Evolutionary conservation across 495 filamentous ascomycete species (phyloP), one percentile per base, ranked within the genome.

Genomic region (Annulohypoxylon nitens): DNA sequence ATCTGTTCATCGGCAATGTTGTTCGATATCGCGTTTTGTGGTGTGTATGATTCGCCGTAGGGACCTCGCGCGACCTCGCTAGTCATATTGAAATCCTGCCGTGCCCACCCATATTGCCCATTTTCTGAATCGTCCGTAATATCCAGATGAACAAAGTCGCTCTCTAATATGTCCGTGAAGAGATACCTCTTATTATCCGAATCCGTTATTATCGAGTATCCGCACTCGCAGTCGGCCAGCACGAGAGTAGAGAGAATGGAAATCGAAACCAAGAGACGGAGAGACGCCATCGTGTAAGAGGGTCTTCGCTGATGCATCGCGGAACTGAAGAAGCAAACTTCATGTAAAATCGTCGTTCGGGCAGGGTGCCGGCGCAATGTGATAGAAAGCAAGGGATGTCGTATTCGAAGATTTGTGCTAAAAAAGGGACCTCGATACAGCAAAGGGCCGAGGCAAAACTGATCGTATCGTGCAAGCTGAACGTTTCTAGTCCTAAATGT

Each of bases 81-180:
- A 2, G 85, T 83, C 61, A 92, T 81, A 74, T 89, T 88, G 81
- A 92, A 94, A 61, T 81, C 81, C 75, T 93, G 92, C 50, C 83
- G 78, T 30, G 73, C 73, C 92, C 92, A 94, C 2, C 71, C 76
- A 57, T 78, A 76, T 3, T 63, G 66, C 1, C 69, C 65, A 16
- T 69, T 58, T 16, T 60, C 57, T 1, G 69, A 12, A 2, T 61
- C 48, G 73, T 87, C 87, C 23, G 85, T 85, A 60, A 90, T 82
- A 67, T 88, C 81, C n/a, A 86, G 63, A 50, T 89, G 85, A 4
- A 89, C 74, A 76, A 93, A 93, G 79, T 93, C 88, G 10, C 88
- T 88, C 72, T 93, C 91, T 65, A 92, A 71, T 8, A 91, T 58
- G 61, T 93, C 88, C 20, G 91, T 93, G 76, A 90, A 93, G 51